Evolutionary conservation across 305 asterid genomes (phyloP).

Genomic region (Solanum hybrid): DNA sequence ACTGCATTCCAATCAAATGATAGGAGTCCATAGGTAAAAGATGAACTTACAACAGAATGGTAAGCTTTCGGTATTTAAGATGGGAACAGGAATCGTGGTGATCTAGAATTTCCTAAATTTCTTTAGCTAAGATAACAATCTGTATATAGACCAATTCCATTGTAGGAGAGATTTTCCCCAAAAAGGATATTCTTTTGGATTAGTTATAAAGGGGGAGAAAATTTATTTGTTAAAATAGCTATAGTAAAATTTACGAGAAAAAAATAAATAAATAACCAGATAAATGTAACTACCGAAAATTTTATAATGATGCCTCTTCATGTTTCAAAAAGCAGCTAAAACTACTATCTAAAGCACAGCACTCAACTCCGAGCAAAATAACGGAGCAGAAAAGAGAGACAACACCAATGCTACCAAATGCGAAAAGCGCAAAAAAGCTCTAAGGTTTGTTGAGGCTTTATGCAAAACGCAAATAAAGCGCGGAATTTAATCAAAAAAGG

Average conservation of each 20-base stretch:
- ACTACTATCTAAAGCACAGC: neutral
- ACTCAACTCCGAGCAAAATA: neutral
- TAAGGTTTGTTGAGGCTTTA: neutral
- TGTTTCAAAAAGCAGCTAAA: neutral
- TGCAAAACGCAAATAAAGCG: neutral
- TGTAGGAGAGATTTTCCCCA: neutral
- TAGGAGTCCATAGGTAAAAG: conserved; percentile 5
- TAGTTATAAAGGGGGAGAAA: neutral
- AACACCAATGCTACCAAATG: neutral
- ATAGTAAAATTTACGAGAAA: neutral
- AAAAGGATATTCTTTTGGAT: neutral
- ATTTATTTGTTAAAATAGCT: neutral
- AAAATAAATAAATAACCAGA: neutral
- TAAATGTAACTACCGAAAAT: neutral
- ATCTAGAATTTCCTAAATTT: neutral
- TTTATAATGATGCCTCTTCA: neutral
- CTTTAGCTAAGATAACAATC: neutral
- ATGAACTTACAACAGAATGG: neutral
- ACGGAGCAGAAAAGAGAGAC: neutral
- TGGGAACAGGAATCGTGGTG: neutral
- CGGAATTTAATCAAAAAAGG: neutral
- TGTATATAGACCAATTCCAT: neutral
- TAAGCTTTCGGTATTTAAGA: neutral
- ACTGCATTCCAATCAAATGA: neutral
- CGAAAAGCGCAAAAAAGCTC: neutral